These are phyloP conservation scores for Boletellus ananas DNA, from an alignment of 768 basidiomycete genomes.

Conservation along the genomic window DNA sequence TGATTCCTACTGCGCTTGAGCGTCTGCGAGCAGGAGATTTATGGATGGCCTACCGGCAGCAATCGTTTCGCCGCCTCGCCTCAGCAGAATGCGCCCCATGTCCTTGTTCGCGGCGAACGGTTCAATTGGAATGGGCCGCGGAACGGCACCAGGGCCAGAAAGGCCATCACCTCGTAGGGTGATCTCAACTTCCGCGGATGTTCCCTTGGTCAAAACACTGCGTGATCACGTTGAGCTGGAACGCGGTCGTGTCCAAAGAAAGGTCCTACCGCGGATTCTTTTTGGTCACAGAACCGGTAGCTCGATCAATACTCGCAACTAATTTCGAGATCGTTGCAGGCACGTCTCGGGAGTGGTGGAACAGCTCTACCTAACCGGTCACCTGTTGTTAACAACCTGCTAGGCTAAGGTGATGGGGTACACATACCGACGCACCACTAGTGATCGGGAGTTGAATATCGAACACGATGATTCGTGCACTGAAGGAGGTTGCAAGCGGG, in stretches of 20 bases:
- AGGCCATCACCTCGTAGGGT: constrained; percentile 57
- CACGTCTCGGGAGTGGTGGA: constrained; percentile 90
- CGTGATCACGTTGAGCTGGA: constrained; percentile 5
- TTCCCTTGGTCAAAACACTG: constrained; percentile 82
- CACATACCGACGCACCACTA: constrained; percentile 72
- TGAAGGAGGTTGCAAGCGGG: constrained; percentile 73
- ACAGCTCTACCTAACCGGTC: constrained; percentile 72
- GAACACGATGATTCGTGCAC: constrained; percentile 88
- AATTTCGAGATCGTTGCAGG: constrained; percentile 86
- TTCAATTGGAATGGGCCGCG: constrained; percentile 77
- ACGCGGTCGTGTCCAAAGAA: not conserved
- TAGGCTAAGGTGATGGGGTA: not conserved
- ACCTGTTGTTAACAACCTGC: not conserved
- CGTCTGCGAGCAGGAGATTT: not conserved
- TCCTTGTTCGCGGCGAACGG: constrained; percentile 86
- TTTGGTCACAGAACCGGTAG: constrained; percentile 69
- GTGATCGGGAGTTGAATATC: constrained; percentile 90
- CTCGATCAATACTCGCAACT: constrained; percentile 72
- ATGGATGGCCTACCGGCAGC: constrained; percentile 62
- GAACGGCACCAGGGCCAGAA: constrained; percentile 41
- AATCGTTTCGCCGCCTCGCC: constrained; percentile 90
- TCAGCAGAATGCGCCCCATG: constrained; percentile 88
- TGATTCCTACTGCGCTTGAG: constrained; percentile 38
- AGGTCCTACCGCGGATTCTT: constrained; percentile 67
- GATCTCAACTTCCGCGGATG: constrained; percentile 84